Evolutionary conservation across 176 grass and related monocot species (phyloP).

Genomic region (Cenchrus fungigraminus): DNA sequence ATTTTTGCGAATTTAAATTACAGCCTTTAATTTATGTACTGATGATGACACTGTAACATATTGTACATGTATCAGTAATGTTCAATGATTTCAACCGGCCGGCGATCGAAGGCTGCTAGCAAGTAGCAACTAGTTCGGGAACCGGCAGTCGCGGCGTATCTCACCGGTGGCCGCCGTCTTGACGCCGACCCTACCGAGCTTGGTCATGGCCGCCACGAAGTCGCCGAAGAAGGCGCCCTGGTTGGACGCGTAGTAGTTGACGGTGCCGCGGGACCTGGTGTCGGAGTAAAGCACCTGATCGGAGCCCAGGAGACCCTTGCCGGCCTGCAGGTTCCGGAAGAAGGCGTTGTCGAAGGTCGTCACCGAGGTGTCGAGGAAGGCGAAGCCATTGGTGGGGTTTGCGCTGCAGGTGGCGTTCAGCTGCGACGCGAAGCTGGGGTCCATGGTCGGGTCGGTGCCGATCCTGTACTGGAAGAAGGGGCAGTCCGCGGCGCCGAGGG

Average conservation of each 20-base stretch:
- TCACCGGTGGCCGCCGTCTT: constrained; percentile 61
- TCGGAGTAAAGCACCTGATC: constrained; percentile 73
- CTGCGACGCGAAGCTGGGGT: constrained; percentile 24
- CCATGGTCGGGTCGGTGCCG: constrained; percentile 39
- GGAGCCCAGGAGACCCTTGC: constrained; percentile 66
- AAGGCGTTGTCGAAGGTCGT: constrained; percentile 58
- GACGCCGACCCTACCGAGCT: constrained; percentile 66
- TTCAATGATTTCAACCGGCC: neutral
- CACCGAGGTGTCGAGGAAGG: constrained; percentile 32
- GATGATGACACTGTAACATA: neutral
- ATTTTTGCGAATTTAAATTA: no score
- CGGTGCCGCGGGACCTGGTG: constrained; percentile 50
- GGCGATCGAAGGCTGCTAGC: no score
- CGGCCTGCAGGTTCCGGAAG: constrained; percentile 51
- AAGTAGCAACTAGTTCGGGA: constrained; percentile 30
- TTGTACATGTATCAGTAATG: neutral
- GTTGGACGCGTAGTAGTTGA: constrained; percentile 58
- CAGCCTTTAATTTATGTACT: neutral
- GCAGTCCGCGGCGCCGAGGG: constrained; percentile 48
- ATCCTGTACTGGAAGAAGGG: constrained; percentile 53
- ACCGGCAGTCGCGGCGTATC: constrained; percentile 65
- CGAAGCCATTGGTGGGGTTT: constrained; percentile 4
- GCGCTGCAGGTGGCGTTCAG: constrained; percentile 21
- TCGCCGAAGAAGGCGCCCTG: constrained; percentile 53
- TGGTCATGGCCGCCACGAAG: constrained; percentile 53